Evolutionary conservation across 2,329 filamentous ascomycete genomes (phyloP).

Genomic region (Pyricularia pennisetigena): DNA sequence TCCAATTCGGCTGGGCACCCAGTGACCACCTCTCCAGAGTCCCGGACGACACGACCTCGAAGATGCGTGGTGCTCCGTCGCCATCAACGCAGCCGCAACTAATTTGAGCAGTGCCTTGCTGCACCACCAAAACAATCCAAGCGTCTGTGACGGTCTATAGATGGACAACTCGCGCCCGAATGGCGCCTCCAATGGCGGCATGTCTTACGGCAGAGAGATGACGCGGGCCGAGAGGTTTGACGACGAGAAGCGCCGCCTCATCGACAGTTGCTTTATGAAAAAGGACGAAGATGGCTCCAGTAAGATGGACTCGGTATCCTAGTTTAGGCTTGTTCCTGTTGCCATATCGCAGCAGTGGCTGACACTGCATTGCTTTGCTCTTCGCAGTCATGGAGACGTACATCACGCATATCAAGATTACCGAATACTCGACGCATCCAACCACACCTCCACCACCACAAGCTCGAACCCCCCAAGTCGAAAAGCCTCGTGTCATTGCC

Average conservation of each 20-base stretch:
- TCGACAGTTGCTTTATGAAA: constrained; percentile 90
- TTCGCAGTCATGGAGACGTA: constrained; percentile 74
- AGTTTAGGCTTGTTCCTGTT: not conserved
- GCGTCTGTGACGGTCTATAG: not conserved
- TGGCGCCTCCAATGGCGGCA: constrained; percentile 15
- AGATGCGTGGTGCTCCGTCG: constrained; percentile 2
- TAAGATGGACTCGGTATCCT: constrained; percentile 32
- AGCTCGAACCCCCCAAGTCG: constrained; percentile 56
- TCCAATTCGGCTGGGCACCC: not conserved
- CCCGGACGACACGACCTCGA: not conserved
- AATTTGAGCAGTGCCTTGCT: not conserved
- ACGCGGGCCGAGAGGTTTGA: constrained; percentile 76
- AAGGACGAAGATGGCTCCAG: constrained; percentile 77
- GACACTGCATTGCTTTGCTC: constrained; percentile 3
- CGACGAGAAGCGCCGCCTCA: constrained; percentile 90
- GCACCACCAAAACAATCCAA: not conserved
- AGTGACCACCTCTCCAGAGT: not conserved
- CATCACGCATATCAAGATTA: constrained; percentile 91
- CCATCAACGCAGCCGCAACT: not conserved
- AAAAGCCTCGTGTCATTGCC: constrained; percentile 87
- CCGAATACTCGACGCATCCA: constrained; percentile 75
- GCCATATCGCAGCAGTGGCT: not conserved
- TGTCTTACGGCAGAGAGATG: constrained; percentile 24
- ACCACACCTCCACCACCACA: constrained; percentile 77
- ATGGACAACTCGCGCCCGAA: not conserved